Evolutionary conservation across 2,329 filamentous ascomycete species (phyloP).

Genomic region (Fusarium acutatum): DNA sequence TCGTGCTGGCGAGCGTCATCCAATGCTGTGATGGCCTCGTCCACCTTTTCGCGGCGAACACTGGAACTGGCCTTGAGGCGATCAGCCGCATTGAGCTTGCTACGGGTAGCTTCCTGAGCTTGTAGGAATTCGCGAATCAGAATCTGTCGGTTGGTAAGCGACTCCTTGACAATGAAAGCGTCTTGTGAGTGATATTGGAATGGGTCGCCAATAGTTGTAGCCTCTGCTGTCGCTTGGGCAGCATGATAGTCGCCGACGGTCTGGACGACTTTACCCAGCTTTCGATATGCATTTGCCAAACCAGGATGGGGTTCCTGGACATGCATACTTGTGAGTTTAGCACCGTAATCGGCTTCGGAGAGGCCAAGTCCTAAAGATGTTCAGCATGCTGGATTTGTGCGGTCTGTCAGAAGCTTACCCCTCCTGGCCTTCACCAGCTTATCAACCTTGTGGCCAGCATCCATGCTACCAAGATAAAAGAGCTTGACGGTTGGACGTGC

Average conservation of each 20-base stretch:
- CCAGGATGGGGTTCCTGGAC: conserved; percentile 91
- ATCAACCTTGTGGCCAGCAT: conserved; percentile 96
- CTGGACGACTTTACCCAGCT: conserved; percentile 93
- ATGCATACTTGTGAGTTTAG: conserved; percentile 86
- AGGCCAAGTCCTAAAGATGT: conserved; percentile 79
- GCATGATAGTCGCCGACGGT: conserved; percentile 95
- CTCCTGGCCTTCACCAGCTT: conserved; percentile 90
- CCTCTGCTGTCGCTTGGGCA: conserved; percentile 95
- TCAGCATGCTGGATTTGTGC: conserved; percentile 27
- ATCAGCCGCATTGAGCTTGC: conserved; percentile 85
- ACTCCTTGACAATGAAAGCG: conserved; percentile 98
- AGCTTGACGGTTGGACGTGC: conserved; percentile 91
- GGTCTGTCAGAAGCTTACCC: conserved; percentile 63
- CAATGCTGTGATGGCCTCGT: conserved; percentile 91
- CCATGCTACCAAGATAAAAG: conserved; percentile 96
- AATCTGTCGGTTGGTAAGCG: conserved; percentile 96
- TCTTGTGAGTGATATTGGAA: conserved; percentile 95
- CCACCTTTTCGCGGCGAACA: conserved; percentile 93
- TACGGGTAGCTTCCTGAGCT: conserved; percentile 85
- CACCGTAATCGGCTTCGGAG: conserved; percentile 91
- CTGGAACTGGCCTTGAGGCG: conserved; percentile 86
- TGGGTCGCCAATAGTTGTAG: conserved; percentile 91
- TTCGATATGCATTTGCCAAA: conserved; percentile 88
- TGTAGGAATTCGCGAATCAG: conserved; percentile 92
- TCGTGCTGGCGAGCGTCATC: conserved; percentile 89